Evolutionary conservation across 192 early-diverging fungal genomes (phyloP).

Genomic region (Coemansia sp.): DNA sequence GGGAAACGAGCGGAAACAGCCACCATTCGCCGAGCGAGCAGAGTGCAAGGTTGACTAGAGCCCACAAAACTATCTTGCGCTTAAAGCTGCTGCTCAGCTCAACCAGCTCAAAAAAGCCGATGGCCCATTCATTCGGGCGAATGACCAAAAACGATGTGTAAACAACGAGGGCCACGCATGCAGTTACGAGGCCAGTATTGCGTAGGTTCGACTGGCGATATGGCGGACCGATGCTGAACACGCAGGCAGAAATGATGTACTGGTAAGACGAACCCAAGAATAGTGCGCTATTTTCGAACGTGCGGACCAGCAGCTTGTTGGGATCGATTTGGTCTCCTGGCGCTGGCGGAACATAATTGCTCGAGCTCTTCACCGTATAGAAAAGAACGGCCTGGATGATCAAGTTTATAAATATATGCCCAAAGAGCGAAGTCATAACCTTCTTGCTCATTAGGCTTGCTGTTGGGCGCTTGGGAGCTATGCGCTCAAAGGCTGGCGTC

Average conservation of each 20-base stretch:
- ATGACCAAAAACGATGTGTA: conserved; percentile 64
- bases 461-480: conserved; percentile 84
- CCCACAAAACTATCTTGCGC: conserved; percentile 61
- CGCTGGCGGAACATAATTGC: conserved; percentile 66
- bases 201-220: conserved; percentile 87
- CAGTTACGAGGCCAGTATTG: conserved; percentile 59
- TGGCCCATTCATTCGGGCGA: conserved; percentile 56
- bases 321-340: conserved; percentile 59
- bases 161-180: conserved; percentile 63
- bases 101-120: conserved; percentile 71
- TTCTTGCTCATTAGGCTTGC: conserved; percentile 87
- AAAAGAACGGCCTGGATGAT: conserved; percentile 79
- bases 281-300: conserved; percentile 90
- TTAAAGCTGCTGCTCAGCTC: conserved; percentile 61
- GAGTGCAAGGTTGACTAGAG: conserved; percentile 59
- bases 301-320: conserved; percentile 68
- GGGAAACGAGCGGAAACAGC: conserved; percentile 45
- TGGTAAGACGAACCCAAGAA: conserved; percentile 92
- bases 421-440: conserved; percentile 88
- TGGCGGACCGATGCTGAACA: conserved; percentile 95
- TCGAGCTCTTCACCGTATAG: conserved; percentile 69
- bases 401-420: conserved; percentile 84
- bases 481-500: conserved; percentile 72
- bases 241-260: conserved; percentile 87
- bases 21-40: conserved; percentile 39